phyloP scores from a whole-genome alignment of 257 asterid genomes.

The Oldenlandia corymbosa region DNA sequence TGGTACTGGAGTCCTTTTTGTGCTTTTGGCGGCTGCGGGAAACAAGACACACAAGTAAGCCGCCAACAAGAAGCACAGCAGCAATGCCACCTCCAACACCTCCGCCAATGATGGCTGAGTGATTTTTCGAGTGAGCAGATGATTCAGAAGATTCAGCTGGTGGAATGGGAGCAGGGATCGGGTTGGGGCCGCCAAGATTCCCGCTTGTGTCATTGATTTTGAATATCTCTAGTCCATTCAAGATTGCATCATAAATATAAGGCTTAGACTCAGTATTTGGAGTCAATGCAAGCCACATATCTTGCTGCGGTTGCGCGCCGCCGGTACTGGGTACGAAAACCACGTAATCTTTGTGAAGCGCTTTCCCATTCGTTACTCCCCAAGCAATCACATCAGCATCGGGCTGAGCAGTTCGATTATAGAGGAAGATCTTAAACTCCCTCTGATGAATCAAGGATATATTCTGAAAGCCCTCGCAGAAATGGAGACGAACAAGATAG shows the following conservation, averaged over 20 bases:
- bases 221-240: slow-evolving; percentile 82
- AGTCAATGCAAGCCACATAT: slow-evolving; percentile 67
- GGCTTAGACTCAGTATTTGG: slow-evolving; percentile 34
- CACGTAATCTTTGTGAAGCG: slow-evolving; percentile 53
- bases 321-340: slow-evolving; percentile 37
- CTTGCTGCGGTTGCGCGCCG: slow-evolving; percentile 55
- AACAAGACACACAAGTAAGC: slow-evolving; percentile 43
- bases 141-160: slow-evolving; percentile 20
- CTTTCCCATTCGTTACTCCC: slow-evolving; percentile 43
- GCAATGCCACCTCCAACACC: slow-evolving; percentile 79
- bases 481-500: slow-evolving; percentile 57
- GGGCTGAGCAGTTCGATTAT: slow-evolving; percentile 40
- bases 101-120: slow-evolving; percentile 55
- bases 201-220: slow-evolving; percentile 49
- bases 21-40: slow-evolving; percentile 32
- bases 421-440: slow-evolving; percentile 35
- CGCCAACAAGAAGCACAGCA: slow-evolving; percentile 56
- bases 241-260: slow-evolving; percentile 57
- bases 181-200: slow-evolving; percentile 85
- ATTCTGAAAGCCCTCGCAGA: slow-evolving; percentile 40
- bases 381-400: slow-evolving; percentile 43
- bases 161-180: slow-evolving; percentile 49
- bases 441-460: slow-evolving; percentile 32
- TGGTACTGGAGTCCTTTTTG: slow-evolving; percentile 50
- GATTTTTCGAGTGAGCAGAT: slow-evolving; percentile 30